Percentiles rank a stretch among this genome's conserved stretches.
phyloP scores from a whole-genome alignment of 306 rosid genomes.

The Cucurbita argyrosperma region DNA sequence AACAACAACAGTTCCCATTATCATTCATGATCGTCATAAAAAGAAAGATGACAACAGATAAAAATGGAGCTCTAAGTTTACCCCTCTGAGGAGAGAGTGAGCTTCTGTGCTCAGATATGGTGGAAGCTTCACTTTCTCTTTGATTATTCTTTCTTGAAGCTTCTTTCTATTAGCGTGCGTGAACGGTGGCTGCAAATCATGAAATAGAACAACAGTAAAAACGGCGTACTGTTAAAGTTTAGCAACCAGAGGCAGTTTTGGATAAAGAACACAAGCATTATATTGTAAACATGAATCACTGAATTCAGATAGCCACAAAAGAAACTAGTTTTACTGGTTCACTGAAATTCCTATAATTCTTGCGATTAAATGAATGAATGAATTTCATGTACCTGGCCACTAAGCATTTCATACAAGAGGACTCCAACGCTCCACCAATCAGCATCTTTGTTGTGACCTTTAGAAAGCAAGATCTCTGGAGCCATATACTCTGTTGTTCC shows the following conservation, averaged over 20 bases:
- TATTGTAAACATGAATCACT: not conserved
- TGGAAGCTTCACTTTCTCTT: constrained; percentile 84
- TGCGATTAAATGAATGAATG: not conserved
- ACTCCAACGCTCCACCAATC: constrained; percentile 98
- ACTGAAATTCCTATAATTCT: not conserved
- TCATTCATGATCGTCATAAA: not conserved
- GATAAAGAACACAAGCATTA: not conserved
- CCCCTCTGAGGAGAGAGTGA: constrained; percentile 92
- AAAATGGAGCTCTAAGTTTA: constrained; percentile 25
- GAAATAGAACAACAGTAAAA: not conserved
- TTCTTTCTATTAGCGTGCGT: constrained; percentile 72
- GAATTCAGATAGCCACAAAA: too few relatives aligned
- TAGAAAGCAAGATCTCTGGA: constrained; percentile 69
- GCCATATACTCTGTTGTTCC: constrained; percentile 97
- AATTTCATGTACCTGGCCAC: constrained; percentile 55
- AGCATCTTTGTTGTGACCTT: constrained; percentile 92
- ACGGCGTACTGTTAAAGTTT: not conserved
- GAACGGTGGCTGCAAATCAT: constrained; percentile 68
- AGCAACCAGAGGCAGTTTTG: not conserved
- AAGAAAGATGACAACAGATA: not conserved
- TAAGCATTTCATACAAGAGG: constrained; percentile 84
- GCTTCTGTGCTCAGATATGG: constrained; percentile 59
- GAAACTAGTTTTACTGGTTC: too few relatives aligned
- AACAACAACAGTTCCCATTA: not conserved
- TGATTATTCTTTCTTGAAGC: constrained; percentile 83